phyloP scores from a whole-genome alignment of 208 protist species.

The Lotmaria passim region DNA sequence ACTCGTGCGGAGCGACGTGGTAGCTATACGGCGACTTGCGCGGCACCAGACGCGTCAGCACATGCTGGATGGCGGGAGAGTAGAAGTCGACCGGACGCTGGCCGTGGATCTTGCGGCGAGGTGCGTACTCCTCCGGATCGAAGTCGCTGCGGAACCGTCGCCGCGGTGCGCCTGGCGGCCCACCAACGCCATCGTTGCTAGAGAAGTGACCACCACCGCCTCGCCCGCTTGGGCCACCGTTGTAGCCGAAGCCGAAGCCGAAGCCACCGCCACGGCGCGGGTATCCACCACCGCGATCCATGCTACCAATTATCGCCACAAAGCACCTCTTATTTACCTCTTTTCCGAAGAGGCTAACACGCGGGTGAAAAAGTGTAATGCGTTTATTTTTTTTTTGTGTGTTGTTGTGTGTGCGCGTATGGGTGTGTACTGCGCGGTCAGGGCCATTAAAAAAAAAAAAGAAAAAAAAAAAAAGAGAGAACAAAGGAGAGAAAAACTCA shows the following conservation, averaged over 20 bases:
- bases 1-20: slow-evolving; percentile 84
- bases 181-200: slow-evolving; percentile 17
- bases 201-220: slow-evolving; percentile 1
- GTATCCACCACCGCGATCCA: slow-evolving; percentile 29
- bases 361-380: too few species aligned
- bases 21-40: slow-evolving; percentile 71
- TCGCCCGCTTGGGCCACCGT: neutral
- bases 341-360: too few species aligned
- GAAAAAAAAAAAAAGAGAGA: too few species aligned
- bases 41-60: slow-evolving; percentile 74
- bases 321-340: too few species aligned
- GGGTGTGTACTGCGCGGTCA: too few species aligned
- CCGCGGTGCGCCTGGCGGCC: slow-evolving; percentile 28
- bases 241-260: slow-evolving; percentile 17
- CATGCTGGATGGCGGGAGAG: slow-evolving; percentile 78
- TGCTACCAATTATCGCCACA: too few species aligned
- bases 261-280: slow-evolving; percentile 10
- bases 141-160: slow-evolving; percentile 61
- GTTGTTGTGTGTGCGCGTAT: too few species aligned
- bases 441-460: too few species aligned
- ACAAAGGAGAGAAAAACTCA: too few species aligned
- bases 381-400: too few species aligned
- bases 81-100: slow-evolving; percentile 89
- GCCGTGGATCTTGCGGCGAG: slow-evolving; percentile 69
- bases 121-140: slow-evolving; percentile 83